phyloP scores from a whole-genome alignment of 805 yeast genomes.

The Schizosaccharomyces cryophilus region DNA sequence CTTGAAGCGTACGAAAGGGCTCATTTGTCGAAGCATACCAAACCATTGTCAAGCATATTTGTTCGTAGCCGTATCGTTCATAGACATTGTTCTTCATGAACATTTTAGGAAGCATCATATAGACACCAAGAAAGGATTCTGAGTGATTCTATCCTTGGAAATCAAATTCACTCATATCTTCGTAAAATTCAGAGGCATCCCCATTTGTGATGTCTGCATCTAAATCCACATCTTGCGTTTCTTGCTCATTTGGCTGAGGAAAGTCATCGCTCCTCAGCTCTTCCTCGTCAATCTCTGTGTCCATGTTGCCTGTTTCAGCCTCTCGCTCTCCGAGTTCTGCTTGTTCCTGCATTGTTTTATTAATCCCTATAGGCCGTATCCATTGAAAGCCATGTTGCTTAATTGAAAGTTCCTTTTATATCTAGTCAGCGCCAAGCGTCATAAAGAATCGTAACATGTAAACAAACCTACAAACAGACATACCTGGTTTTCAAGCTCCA shows the following conservation, averaged over 20 bases:
- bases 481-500: background rate
- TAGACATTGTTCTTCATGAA: too few species aligned
- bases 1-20: too few species aligned
- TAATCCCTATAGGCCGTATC: background rate
- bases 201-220: background rate
- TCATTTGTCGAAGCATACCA: too few species aligned
- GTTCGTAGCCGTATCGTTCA: too few species aligned
- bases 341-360: background rate
- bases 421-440: background rate
- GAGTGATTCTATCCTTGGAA: background rate
- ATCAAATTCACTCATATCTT: background rate
- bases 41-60: too few species aligned
- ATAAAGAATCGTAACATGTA: background rate
- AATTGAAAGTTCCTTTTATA: background rate
- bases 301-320: background rate
- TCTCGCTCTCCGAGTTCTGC: background rate
- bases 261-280: background rate
- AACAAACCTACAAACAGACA: background rate
- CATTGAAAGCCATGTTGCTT: background rate
- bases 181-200: slow-evolving; percentile 1
- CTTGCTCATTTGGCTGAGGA: background rate
- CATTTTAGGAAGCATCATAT: too few species aligned
- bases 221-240: background rate
- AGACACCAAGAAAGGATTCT: background rate
- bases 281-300: background rate